phyloP scores from a whole-genome alignment of 345 rosid species.

The Eutrema japonicum region DNA sequence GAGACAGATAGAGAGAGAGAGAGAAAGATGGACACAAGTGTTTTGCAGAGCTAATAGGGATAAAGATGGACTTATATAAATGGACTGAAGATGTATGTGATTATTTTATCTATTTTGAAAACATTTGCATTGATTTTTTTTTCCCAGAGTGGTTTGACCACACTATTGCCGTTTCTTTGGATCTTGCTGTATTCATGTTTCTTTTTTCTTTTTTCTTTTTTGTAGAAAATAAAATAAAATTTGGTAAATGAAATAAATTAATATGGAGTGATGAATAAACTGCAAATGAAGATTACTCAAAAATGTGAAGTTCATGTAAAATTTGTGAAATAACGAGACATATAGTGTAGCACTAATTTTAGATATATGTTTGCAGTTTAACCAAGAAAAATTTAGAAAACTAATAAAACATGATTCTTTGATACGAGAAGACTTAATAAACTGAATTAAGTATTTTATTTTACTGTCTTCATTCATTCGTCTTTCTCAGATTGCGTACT shows the following conservation, averaged over 20 bases:
- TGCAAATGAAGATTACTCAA: not conserved
- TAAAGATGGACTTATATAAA: conserved; percentile 8
- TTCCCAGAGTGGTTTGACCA: conserved; percentile 25
- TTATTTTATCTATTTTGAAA: not conserved
- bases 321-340: not conserved
- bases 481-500: too few species aligned
- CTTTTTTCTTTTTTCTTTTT: not conserved
- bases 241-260: not conserved
- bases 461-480: too few species aligned
- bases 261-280: conserved; percentile 12
- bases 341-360: not conserved
- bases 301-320: not conserved
- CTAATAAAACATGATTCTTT: not conserved
- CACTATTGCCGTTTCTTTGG: conserved; percentile 31
- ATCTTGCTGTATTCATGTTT: conserved; percentile 12
- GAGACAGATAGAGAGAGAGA: not conserved
- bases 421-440: not conserved
- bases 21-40: not conserved
- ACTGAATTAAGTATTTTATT: too few species aligned
- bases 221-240: not conserved
- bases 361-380: not conserved
- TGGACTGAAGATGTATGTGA: not conserved
- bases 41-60: conserved; percentile 16
- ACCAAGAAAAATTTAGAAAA: not conserved
- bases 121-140: conserved; percentile 12